Conservation (phyloP, 345 rosid species). For the Zanthoxylum bungeanum region DNA sequence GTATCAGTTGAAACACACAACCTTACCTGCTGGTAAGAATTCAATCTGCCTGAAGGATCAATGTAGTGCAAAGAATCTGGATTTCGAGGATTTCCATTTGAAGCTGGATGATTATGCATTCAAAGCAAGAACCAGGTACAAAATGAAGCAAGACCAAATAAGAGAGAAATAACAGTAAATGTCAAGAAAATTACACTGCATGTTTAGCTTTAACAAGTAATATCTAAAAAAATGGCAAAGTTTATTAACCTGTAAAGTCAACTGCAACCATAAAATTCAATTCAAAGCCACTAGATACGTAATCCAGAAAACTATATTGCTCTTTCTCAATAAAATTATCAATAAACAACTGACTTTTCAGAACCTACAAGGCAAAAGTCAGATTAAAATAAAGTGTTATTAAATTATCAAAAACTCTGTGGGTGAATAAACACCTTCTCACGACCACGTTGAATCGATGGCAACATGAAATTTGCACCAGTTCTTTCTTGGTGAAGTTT, state of each 20-base stretch:
- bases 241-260: slow-evolving; percentile 76
- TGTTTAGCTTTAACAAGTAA: neutral
- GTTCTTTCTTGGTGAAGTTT: slow-evolving; percentile 46
- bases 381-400: slow-evolving; percentile 1
- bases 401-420: neutral
- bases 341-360: slow-evolving; percentile 76
- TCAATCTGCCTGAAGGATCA: slow-evolving; percentile 72
- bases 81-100: slow-evolving; percentile 75
- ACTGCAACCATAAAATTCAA: slow-evolving; percentile 91
- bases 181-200: neutral
- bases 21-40: slow-evolving; percentile 76
- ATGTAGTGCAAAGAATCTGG: slow-evolving; percentile 76
- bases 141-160: neutral
- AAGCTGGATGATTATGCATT: slow-evolving; percentile 44
- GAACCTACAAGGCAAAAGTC: slow-evolving; percentile 34
- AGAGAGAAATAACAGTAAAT: neutral
- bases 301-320: slow-evolving; percentile 75
- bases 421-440: slow-evolving; percentile 52
- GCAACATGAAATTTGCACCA: slow-evolving; percentile 47
- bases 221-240: neutral
- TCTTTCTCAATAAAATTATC: slow-evolving; percentile 60
- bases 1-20: neutral
- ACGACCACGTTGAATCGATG: slow-evolving; percentile 33
- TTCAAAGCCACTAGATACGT: slow-evolving; percentile 79
- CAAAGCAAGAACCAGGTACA: neutral